Percentiles rank a stretch among this genome's conserved stretches.
phyloP scores from a whole-genome alignment of 352 stramenopile species.

The Phytophthora parvispora region DNA sequence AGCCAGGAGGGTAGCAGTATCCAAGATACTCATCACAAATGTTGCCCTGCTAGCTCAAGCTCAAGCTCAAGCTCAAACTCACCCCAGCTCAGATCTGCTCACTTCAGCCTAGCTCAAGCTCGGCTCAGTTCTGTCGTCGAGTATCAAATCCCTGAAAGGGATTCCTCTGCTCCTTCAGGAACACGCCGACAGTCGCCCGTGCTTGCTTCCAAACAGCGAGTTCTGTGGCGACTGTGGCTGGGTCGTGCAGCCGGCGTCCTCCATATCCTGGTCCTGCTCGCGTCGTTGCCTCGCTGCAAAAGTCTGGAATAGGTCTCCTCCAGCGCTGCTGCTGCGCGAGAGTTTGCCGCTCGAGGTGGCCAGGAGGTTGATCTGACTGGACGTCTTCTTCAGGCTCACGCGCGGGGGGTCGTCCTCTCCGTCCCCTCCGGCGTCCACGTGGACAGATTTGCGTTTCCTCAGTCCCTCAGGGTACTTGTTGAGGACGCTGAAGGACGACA shows the following conservation, averaged over 20 bases:
- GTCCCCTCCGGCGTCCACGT: slow-evolving; percentile 55
- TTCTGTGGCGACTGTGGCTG: slow-evolving; percentile 41
- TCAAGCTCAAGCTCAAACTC: too few relatives aligned
- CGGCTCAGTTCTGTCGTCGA: background rate
- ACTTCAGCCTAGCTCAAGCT: background rate
- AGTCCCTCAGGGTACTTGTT: slow-evolving; percentile 77
- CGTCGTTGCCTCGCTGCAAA: slow-evolving; percentile 28
- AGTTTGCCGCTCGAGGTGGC: slow-evolving; percentile 26
- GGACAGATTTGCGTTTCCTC: slow-evolving; percentile 80
- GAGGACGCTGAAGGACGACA: slow-evolving; percentile 68
- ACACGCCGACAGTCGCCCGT: slow-evolving; percentile 40
- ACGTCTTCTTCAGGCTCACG: slow-evolving; percentile 72
- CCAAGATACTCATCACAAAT: slow-evolving; percentile 9
- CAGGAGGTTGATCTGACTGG: slow-evolving; percentile 74
- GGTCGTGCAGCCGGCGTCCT: slow-evolving; percentile 37
- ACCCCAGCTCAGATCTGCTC: too few relatives aligned
- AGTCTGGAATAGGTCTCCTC: slow-evolving; percentile 37
- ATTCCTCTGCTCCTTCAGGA: slow-evolving; percentile 33
- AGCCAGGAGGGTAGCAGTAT: slow-evolving; percentile 2
- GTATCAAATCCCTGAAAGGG: slow-evolving; percentile 7
- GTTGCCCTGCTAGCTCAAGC: slow-evolving; percentile 11
- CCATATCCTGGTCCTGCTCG: slow-evolving; percentile 64
- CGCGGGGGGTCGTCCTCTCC: slow-evolving; percentile 13
- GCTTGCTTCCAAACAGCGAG: slow-evolving; percentile 36
- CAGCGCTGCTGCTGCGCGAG: slow-evolving; percentile 30